Percentiles rank a stretch among this genome's conserved stretches.
phyloP scores from a whole-genome alignment of 1,284 basidiomycete genomes.

The Mycosarcoma mackinlayi region DNA sequence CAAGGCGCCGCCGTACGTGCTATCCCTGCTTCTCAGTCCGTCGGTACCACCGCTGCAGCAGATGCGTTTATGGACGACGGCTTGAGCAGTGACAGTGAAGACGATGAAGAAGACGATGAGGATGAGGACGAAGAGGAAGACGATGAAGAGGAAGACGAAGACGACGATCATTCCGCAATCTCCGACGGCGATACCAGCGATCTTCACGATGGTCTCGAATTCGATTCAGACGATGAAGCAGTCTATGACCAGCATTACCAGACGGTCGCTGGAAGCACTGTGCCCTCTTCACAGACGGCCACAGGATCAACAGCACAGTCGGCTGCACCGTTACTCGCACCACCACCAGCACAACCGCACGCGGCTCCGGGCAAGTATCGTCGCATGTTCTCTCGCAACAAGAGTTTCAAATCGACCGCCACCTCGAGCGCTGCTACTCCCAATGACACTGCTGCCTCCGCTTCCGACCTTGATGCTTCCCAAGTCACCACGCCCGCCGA shows the following conservation, averaged over 20 bases:
- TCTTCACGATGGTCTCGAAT: slow-evolving; percentile 20
- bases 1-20: slow-evolving; percentile 49
- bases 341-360: slow-evolving; percentile 16
- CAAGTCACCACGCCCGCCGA: slow-evolving; percentile 19
- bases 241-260: slow-evolving; percentile 45
- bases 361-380: slow-evolving; percentile 21
- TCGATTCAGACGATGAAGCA: slow-evolving; percentile 33
- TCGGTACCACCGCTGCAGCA: slow-evolving; percentile 50
- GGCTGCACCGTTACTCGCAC: slow-evolving; percentile 17
- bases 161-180: slow-evolving; percentile 12
- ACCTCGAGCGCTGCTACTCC: slow-evolving; percentile 33
- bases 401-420: slow-evolving; percentile 20
- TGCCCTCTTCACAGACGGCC: not conserved
- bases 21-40: slow-evolving; percentile 58
- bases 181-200: slow-evolving; percentile 39
- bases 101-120: slow-evolving; percentile 35
- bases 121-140: slow-evolving; percentile 29
- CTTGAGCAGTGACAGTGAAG: slow-evolving; percentile 46
- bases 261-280: slow-evolving; percentile 27
- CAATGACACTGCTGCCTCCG: slow-evolving; percentile 7
- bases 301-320: slow-evolving; percentile 1
- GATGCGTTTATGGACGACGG: slow-evolving; percentile 61
- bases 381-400: slow-evolving; percentile 39
- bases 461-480: slow-evolving; percentile 29
- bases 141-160: slow-evolving; percentile 30